Evolutionary conservation across 176 grass and related monocot genomes (phyloP), one percentile per base, ranked within the genome.

Genomic region (Oryza longistaminata): DNA sequence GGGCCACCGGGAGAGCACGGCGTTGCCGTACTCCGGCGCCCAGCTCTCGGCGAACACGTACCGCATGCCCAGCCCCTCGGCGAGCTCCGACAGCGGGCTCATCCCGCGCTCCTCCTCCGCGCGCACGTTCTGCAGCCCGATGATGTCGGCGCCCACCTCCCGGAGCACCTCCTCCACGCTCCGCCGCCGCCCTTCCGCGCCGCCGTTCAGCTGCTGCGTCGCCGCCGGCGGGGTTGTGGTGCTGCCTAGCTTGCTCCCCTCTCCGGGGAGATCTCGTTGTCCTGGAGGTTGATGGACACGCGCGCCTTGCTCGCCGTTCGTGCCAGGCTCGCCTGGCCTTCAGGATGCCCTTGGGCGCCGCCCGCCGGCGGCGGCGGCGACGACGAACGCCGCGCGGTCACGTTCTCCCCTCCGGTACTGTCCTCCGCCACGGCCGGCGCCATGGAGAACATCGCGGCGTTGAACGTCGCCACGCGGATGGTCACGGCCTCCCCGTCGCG

Each of bases 31-130:
- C 72, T 96, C 90, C 24, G 97, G 97, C 71, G 97, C 97, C 97
- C 97, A 99, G 90, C 97, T 99, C 90, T 99, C 97, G 3, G 97
- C 97, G 79, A 99, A 99, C 33, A 96, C 88, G 78, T 89, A 99
- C 50, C 87, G 90, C 97, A 99, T 99, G 58, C 97, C 97, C 6
- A 99, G 88, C 64, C 84, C 90, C 29, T 87, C 88, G 4, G 97
- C 97, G 19, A 99, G 85, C 0, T 96, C 93, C 27, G 97, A 96
- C 64, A 99, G 88, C 71, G 97, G 93, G 31, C 85, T 82, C 97
- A 99, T 99, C 67, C 90, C 97, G 64, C 88, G 93, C 82, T 90
- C 93, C 90, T 99, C 93, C 86, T 91, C 93, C 0, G 91, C 92
- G 11, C 92, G 93, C 78, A 99, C 97, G 83, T 99, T 99, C 87